Evolutionary conservation across 129 eudicot genomes (phyloP), one percentile per base, ranked within the genome.

Genomic region (Tagetes erecta): DNA sequence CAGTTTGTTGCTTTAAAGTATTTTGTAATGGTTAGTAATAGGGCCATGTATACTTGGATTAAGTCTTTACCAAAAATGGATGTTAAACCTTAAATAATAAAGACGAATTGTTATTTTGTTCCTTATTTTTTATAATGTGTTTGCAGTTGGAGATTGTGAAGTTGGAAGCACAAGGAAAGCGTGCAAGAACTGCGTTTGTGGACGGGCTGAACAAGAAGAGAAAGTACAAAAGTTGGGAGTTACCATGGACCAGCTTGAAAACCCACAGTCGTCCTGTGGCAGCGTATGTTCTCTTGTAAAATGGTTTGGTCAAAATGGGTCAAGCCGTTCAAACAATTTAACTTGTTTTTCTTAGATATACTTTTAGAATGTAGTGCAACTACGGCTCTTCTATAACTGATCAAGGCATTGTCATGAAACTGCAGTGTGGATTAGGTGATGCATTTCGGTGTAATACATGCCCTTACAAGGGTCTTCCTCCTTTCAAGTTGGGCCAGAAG

Each of bases 401-500:
- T 13, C 47, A 50, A 11, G n/a, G 10, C 13, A 50, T 44, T 62
- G 51, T 27, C 40, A 51, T 65, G 8, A 33, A 52, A 42, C 8
- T 78, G 86, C 86, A 90, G 94, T 86, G 95, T 75, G 95, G 95
- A 47, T 82, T 91, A 37, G 97, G 97, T 67, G 97, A 91, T 84
- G 95, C 97, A 35, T 91, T 91, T 45, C 80, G 97, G 73, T 92
- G 97, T 75, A 57, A 82, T 77, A 85, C 91, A 69, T 91, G 97
- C 74, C 97, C 97, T 78, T 91, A 86, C 77, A 92, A 88, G 84
- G 97, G 97, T 82, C 92, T 88, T 51, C 96, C 96, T 78, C 78
- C 88, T 45, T 92, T 88, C 68, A 86, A 92, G 76, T 76, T 86
- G 14, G 97, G 97, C 47, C 92, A 92, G 76, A 92, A 92, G 97